phyloP scores from a whole-genome alignment of 2,329 filamentous ascomycete genomes.

The Pseudogymnoascus sp. region DNA sequence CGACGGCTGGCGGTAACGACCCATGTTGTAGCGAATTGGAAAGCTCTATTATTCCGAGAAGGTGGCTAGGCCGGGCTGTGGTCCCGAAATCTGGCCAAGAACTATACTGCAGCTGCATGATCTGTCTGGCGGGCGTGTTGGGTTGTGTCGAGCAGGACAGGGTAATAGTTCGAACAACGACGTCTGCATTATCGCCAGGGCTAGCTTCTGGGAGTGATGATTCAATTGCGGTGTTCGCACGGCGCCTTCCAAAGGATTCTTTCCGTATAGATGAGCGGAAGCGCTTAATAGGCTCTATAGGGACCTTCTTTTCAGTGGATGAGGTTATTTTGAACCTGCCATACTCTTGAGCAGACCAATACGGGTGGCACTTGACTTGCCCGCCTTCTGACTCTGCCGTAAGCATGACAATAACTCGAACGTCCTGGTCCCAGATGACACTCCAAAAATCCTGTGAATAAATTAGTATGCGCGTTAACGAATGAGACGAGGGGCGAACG shows the following conservation, averaged over 20 bases:
- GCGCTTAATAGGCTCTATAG: slow-evolving; percentile 54
- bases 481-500: slow-evolving; percentile 28
- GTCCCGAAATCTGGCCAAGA: slow-evolving; percentile 98
- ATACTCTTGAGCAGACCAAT: slow-evolving; percentile 77
- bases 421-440: slow-evolving; percentile 92
- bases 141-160: slow-evolving; percentile 69
- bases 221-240: slow-evolving; percentile 47
- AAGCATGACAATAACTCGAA: slow-evolving; percentile 91
- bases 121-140: slow-evolving; percentile 79
- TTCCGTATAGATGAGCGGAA: slow-evolving; percentile 32
- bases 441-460: slow-evolving; percentile 84
- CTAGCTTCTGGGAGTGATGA: slow-evolving; percentile 31
- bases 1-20: slow-evolving; percentile 21
- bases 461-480: slow-evolving; percentile 12
- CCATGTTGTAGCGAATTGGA: slow-evolving; percentile 66
- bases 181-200: slow-evolving; percentile 57
- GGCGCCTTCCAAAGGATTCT: slow-evolving; percentile 36
- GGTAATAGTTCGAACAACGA: slow-evolving; percentile 80
- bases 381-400: slow-evolving; percentile 91
- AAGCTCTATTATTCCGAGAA: slow-evolving; percentile 83
- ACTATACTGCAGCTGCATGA: slow-evolving; percentile 90
- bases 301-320: slow-evolving; percentile 75
- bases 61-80: slow-evolving; percentile 77
- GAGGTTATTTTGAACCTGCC: slow-evolving; percentile 67
- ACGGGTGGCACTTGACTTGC: slow-evolving; percentile 89